Base-by-base conservation (phyloP, 1,139 yeast species). In the Pneumocystis jirovecii region DNA sequence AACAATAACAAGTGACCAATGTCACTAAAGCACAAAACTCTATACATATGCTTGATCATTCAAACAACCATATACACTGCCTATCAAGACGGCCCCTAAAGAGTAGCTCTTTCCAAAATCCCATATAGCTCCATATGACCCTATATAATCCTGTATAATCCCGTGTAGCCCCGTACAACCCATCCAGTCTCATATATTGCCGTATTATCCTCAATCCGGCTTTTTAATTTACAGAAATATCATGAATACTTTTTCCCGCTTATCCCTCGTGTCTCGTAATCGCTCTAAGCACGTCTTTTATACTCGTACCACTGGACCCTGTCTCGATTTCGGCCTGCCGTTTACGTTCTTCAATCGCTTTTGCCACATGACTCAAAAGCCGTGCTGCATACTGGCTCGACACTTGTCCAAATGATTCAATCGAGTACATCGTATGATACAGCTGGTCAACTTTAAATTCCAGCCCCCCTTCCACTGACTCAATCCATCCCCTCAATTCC, bases 361-460 rank as follows among this genome's bases (percentile, higher is more conserved):
- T 61, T 1, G 70, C 68, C 1, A 65, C 70, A 34, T 50, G 64
- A 15, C 61, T 60, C 34, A 68, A 63, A 10, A 68, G 61, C 39
- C 62, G 62, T 15, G 61, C 64, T 25, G 69, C 69, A 60, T 67
- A 64, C 7, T 56, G 65, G 12, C 65, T 68, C 3, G 68, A 68
- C 2, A 66, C 65, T 25, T 50, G 25, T 29, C 66, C 39, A 21
- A 69, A 64, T 25, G 65, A 44, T 8, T 65, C 42, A 25, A 65
- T 64, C 8, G 37, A 19, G 61, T 69, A 68, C 50, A 68, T 42
- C 6, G 65, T 64, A 21, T 69, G 70, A 31, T 65, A 67, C 10
- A 69, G 56, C 10, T 31, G 45, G 50, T 69, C 70, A 17, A 68
- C 56, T 44, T 66, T 64, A 25, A 66, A 37, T 25, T 69, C 70